Evolutionary conservation across 192 early-diverging fungal species (phyloP).

Genomic region (Coemansia sp.): DNA sequence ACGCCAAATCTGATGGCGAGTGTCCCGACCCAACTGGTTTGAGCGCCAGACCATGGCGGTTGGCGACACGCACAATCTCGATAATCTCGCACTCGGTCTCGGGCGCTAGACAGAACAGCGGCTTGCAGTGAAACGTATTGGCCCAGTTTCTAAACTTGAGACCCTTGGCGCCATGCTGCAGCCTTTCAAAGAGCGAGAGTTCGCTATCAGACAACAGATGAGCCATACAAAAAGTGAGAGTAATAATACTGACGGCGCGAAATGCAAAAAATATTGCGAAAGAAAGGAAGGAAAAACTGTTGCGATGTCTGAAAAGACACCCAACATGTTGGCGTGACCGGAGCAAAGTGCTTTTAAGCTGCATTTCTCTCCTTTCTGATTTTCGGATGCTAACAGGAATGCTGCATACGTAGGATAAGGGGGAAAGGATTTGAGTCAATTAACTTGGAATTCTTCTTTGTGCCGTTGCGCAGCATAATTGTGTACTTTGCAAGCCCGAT

Average conservation of each 20-base stretch:
- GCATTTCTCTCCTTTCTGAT: background rate
- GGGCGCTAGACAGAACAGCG: constrained; percentile 61
- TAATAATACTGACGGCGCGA: too few species aligned
- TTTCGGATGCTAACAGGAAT: background rate
- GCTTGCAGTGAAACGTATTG: constrained; percentile 58
- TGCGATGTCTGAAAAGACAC: background rate
- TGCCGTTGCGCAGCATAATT: too few species aligned
- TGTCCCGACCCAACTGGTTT: constrained; percentile 71
- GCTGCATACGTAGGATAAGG: background rate
- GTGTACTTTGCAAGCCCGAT: too few species aligned
- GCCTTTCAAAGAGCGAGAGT: constrained; percentile 14
- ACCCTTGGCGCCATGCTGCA: constrained; percentile 10
- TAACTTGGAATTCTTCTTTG: background rate
- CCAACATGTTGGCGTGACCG: too few species aligned
- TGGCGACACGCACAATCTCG: constrained; percentile 52
- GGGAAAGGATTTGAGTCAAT: background rate
- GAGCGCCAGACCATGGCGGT: constrained; percentile 47
- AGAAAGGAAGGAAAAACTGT: background rate
- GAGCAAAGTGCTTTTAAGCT: background rate
- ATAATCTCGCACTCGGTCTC: constrained; percentile 60
- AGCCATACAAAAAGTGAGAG: background rate
- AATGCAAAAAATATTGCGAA: background rate
- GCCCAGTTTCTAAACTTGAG: constrained; percentile 67
- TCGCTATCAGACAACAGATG: constrained; percentile 12
- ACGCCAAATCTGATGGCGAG: constrained; percentile 74